Evolutionary conservation across 306 rosid species (phyloP), one percentile per base, ranked within the genome.

Genomic region (Oemleria cerasiformis): DNA sequence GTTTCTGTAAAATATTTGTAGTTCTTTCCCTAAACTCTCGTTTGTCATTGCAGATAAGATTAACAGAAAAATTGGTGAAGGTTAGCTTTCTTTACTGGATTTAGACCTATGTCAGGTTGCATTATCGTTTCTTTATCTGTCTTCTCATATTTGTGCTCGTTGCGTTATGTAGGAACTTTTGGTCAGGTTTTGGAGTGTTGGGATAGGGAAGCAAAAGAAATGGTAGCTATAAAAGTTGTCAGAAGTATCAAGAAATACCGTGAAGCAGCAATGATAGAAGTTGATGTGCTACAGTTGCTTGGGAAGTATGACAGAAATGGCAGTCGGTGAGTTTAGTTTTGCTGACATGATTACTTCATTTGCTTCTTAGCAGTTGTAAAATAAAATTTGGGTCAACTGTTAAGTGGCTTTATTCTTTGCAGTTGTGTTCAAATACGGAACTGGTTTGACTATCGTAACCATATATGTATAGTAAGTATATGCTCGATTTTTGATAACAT

Each of bases 401-500:
- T 86, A 86, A 85, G 85, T 75, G 75, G 75, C 83, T 73, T 86
- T 83, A 77, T 88, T 91, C 90, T 84, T 88, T 91, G 97, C 97
- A 88, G 97, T 85, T 91, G 95, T 91, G 97, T 91, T 77, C 97
- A 88, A 91, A 78, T 91, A 80, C 84, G 95, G 92, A 91, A 91
- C 90, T 91, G 94, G 95, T 91, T 91, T 91, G 97, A 91, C 90
- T 91, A 91, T 91, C 97, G 97, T 85, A 91, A 91, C 84, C 97
- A 91, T 88, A 88, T 91, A 62, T 91, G 97, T 88, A 91, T 91
- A 79, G 97, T 91, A 91, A 91, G 70, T 76, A 65, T 23, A 75
- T 51, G 68, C 78, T 68, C 73, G 41, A 79, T 81, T 86, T 86
- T 85, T 70, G 4, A 50, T 66, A 53, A 44, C 74, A 70, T 50